phyloP scores from a whole-genome alignment of 2,329 filamentous ascomycete species.

The Penicillium sp. region DNA sequence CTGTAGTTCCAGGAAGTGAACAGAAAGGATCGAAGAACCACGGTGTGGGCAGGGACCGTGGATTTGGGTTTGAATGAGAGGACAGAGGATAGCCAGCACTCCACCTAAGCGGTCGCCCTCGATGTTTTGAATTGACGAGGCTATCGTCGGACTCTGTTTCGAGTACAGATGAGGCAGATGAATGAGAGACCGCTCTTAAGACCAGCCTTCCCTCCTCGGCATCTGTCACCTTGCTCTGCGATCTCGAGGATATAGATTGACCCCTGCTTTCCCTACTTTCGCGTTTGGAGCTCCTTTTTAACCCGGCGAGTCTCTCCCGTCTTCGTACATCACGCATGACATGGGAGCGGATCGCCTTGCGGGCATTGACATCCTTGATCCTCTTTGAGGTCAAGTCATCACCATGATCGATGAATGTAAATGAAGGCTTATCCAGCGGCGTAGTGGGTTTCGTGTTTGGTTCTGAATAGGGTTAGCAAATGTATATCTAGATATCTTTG shows the following conservation, averaged over 20 bases:
- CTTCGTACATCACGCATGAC: slow-evolving; percentile 43
- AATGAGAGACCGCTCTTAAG: slow-evolving; percentile 13
- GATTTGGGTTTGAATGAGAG: slow-evolving; percentile 15
- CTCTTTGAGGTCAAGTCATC: slow-evolving; percentile 38
- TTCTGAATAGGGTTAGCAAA: slow-evolving; percentile 10
- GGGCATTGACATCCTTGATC: slow-evolving; percentile 38
- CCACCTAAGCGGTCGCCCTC: slow-evolving; percentile 18
- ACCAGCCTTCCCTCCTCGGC: slow-evolving; percentile 13
- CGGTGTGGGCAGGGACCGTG: slow-evolving; percentile 17
- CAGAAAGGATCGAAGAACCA: slow-evolving; percentile 36
- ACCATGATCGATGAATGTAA: slow-evolving; percentile 42
- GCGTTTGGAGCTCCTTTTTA: slow-evolving; percentile 34
- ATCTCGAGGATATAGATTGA: slow-evolving; percentile 8
- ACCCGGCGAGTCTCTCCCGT: slow-evolving; percentile 37
- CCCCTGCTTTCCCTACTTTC: slow-evolving; percentile 21
- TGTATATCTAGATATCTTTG: not conserved
- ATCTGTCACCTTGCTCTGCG: slow-evolving; percentile 7
- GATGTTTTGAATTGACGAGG: slow-evolving; percentile 6
- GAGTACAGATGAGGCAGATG: slow-evolving; percentile 7
- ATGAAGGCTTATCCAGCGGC: slow-evolving; percentile 30
- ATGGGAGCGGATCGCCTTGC: slow-evolving; percentile 42
- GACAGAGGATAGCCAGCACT: slow-evolving; percentile 15
- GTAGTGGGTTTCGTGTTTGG: slow-evolving; percentile 17
- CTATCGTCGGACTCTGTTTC: not conserved
- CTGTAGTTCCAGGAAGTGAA: slow-evolving; percentile 28